Percentiles rank a stretch among this genome's conserved stretches.
Conservation (phyloP, 2,329 filamentous ascomycete species). For the Diaporthe sp. region DNA sequence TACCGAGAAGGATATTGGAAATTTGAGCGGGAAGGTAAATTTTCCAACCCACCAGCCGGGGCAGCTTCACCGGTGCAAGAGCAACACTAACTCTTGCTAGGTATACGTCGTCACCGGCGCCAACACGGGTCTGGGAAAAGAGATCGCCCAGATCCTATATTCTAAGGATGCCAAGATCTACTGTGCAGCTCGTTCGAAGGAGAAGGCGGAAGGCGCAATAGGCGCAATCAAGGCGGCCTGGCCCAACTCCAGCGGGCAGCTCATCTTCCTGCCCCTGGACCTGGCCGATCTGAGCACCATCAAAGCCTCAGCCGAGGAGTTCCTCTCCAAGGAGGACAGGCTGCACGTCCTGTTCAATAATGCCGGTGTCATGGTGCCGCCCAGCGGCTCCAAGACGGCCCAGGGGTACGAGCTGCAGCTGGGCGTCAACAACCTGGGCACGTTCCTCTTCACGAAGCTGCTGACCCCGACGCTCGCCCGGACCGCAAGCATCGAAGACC, state of each 20-base stretch:
- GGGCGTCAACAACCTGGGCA: constrained; percentile 34
- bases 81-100: constrained; percentile 32
- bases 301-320: constrained; percentile 39
- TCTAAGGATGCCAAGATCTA: constrained; percentile 60
- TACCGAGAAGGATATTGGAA: constrained; percentile 45
- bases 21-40: constrained; percentile 41
- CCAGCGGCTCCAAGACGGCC: constrained; percentile 41
- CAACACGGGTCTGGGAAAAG: constrained; percentile 54
- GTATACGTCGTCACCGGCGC: constrained; percentile 59
- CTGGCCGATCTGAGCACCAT: constrained; percentile 42
- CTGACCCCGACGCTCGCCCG: constrained; percentile 30
- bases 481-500: constrained; percentile 16
- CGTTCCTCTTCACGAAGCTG: constrained; percentile 34
- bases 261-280: constrained; percentile 49
- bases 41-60: not conserved
- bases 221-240: constrained; percentile 45
- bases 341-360: constrained; percentile 54
- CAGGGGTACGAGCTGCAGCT: constrained; percentile 35
- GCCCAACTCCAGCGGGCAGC: constrained; percentile 38
- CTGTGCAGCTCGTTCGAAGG: constrained; percentile 55
- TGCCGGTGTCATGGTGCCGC: constrained; percentile 50
- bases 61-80: no score
- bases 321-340: constrained; percentile 39
- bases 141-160: constrained; percentile 62
- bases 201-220: constrained; percentile 55